Evolutionary conservation across 148 eudicot genomes (phyloP).

Genomic region (Chenopodium suecicum): DNA sequence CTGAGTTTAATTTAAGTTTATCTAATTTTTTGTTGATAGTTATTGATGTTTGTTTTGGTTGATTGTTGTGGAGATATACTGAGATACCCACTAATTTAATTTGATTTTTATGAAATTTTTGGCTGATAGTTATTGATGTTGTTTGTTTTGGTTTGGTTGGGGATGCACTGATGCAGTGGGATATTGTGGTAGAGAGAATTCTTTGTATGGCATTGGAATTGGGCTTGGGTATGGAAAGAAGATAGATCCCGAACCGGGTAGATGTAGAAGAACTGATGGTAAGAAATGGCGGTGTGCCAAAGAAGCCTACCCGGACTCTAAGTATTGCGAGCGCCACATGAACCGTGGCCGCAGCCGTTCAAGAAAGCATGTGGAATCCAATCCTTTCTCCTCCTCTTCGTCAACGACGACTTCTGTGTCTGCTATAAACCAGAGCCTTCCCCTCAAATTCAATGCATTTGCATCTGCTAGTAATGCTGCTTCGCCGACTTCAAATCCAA

Average conservation of each 20-base stretch:
- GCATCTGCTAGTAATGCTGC: slow-evolving; percentile 3
- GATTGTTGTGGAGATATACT: too few species aligned
- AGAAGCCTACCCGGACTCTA: slow-evolving; percentile 36
- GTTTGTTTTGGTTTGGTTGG: background rate
- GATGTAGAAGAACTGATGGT: slow-evolving; percentile 41
- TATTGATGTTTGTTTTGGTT: too few species aligned
- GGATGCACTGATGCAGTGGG: slow-evolving; percentile 16
- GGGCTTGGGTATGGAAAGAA: slow-evolving; percentile 25
- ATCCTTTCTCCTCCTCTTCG: slow-evolving; percentile 18
- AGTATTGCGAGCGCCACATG: slow-evolving; percentile 45
- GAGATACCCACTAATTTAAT: too few species aligned
- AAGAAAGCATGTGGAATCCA: slow-evolving; percentile 45
- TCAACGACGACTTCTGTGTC: background rate
- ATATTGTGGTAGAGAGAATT: slow-evolving; percentile 17
- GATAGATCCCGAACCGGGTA: slow-evolving; percentile 37
- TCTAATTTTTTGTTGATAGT: too few species aligned
- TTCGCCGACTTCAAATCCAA: background rate
- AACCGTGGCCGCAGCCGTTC: slow-evolving; percentile 41
- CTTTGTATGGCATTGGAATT: slow-evolving; percentile 2
- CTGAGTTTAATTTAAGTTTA: too few species aligned
- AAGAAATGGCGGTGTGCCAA: slow-evolving; percentile 41
- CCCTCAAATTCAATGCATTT: slow-evolving; percentile 8
- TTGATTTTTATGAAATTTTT: background rate
- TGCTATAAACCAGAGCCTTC: background rate
- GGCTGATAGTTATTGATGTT: background rate